Evolutionary conservation across 768 basidiomycete species (phyloP).

Genomic region (Suillus paluster): DNA sequence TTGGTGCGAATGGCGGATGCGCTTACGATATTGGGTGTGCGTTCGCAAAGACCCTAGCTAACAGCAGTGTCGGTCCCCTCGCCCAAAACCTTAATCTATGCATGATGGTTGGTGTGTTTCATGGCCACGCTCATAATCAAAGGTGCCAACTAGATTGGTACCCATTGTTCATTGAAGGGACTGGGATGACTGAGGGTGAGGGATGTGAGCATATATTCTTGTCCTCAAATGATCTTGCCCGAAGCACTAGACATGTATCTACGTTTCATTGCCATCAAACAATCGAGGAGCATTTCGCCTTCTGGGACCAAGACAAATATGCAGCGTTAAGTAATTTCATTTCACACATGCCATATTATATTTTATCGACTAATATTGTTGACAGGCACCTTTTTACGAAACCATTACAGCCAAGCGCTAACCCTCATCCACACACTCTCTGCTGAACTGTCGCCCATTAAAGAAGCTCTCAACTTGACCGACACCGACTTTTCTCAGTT

Average conservation of each 20-base stretch:
- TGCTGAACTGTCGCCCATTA: neutral
- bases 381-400: neutral
- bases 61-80: conserved; percentile 15
- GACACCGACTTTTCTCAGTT: neutral
- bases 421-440: neutral
- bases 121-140: conserved; percentile 32
- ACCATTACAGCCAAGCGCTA: conserved; percentile 7
- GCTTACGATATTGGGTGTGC: conserved; percentile 34
- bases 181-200: conserved; percentile 7
- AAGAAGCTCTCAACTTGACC: neutral
- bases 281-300: conserved; percentile 22
- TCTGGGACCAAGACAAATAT: conserved; percentile 28
- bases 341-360: neutral
- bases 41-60: conserved; percentile 20
- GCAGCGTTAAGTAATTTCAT: conserved; percentile 22
- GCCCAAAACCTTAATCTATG: conserved; percentile 3
- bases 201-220: conserved; percentile 13
- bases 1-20: conserved; percentile 15
- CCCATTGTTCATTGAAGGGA: conserved; percentile 25
- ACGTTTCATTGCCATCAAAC: conserved; percentile 6
- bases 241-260: neutral
- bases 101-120: conserved; percentile 20
- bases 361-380: neutral
- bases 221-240: conserved; percentile 9
- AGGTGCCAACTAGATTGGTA: conserved; percentile 34